These are phyloP conservation scores for Mercurialis annua DNA, from an alignment of 345 rosid species.

Conservation along the genomic window DNA sequence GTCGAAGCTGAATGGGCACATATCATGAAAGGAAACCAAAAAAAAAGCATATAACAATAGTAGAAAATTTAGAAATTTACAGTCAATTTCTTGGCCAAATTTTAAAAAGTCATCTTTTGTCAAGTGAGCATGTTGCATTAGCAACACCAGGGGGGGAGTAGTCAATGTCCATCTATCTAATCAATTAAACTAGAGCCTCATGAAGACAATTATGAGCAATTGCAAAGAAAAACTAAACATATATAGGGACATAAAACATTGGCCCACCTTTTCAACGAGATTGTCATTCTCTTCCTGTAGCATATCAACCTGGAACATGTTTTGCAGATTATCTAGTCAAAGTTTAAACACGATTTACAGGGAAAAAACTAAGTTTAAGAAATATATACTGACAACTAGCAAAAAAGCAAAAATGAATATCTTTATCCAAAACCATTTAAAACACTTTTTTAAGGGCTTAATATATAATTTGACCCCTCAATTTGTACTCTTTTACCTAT, in stretches of 20 bases:
- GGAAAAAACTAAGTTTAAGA: neutral
- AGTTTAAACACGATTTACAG: slow-evolving; percentile 1
- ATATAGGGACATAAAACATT: neutral
- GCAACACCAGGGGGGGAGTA: neutral
- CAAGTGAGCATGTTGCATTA: slow-evolving; percentile 8
- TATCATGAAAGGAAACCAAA: slow-evolving; percentile 35
- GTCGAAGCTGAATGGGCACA: slow-evolving; percentile 32
- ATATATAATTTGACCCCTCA: too few species aligned
- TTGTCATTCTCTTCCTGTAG: slow-evolving; percentile 42
- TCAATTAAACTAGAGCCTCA: slow-evolving; percentile 6
- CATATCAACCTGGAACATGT: slow-evolving; percentile 54
- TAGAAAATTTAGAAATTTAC: neutral
- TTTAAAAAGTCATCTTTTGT: neutral
- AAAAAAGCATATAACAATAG: neutral
- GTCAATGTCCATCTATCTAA: neutral
- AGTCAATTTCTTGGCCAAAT: neutral
- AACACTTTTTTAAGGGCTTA: neutral
- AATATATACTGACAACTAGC: neutral
- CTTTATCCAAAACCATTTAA: slow-evolving; percentile 7
- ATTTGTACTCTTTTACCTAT: too few species aligned
- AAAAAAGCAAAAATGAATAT: neutral
- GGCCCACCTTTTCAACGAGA: slow-evolving; percentile 22
- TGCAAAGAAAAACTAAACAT: neutral
- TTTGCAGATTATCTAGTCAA: slow-evolving; percentile 1
- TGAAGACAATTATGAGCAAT: neutral